Evolutionary conservation across 352 stramenopile species (phyloP).

Genomic region (Phytophthora pinifolia): DNA sequence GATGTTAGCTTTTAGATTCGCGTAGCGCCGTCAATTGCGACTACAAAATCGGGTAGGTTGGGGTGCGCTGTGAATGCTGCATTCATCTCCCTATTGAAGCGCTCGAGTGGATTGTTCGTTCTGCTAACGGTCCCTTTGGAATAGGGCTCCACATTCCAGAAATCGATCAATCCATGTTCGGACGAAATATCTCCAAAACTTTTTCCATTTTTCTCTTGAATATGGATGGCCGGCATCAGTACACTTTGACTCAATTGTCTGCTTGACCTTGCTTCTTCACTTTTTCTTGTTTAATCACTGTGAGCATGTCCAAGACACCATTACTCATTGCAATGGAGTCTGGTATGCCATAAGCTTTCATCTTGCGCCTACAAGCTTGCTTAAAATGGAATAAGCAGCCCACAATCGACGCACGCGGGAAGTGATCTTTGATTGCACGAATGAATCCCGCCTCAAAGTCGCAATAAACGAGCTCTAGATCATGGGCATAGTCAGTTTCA

Average conservation of each 20-base stretch:
- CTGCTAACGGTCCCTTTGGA: neutral
- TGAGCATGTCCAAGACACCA: no score
- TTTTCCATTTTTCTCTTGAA: constrained; percentile 3
- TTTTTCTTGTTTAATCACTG: constrained; percentile 5
- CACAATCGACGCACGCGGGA: no score
- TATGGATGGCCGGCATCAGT: neutral
- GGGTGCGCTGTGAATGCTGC: constrained; percentile 15
- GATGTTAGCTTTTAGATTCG: no score
- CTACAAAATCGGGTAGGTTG: constrained; percentile 14
- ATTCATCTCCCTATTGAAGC: constrained; percentile 29
- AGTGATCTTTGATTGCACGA: no score
- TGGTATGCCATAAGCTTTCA: no score
- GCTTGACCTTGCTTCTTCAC: constrained; percentile 1
- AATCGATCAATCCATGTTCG: constrained; percentile 7
- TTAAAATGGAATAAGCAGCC: no score
- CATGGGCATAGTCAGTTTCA: no score
- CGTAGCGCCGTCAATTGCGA: constrained; percentile 10
- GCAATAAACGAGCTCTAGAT: no score
- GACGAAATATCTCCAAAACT: constrained; percentile 3
- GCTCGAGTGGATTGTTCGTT: constrained; percentile 25
- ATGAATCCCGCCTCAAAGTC: no score
- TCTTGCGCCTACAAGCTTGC: no score
- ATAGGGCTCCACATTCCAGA: constrained; percentile 6
- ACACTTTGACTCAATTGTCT: neutral
- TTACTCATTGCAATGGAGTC: no score